Percentiles rank a stretch among this genome's conserved stretches.
Conservation (phyloP, 345 rosid species). For the Eucalyptus regnans region DNA sequence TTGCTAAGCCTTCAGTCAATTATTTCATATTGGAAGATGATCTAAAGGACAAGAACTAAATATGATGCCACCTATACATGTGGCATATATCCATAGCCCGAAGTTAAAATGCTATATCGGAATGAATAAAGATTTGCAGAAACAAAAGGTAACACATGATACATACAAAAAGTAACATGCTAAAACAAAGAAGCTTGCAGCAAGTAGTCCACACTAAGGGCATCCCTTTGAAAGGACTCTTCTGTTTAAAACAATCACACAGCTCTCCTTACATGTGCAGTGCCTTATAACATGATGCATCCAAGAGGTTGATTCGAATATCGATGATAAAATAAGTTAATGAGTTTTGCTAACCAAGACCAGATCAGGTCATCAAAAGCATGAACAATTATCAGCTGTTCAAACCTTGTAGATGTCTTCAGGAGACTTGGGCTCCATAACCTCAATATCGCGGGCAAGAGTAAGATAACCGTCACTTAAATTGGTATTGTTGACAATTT, state of each 20-base stretch:
- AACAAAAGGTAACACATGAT: neutral
- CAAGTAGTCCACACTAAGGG: neutral
- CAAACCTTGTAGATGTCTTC: constrained; percentile 94
- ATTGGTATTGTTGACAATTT: constrained; percentile 66
- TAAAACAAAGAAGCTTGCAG: neutral
- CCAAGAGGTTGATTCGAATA: neutral
- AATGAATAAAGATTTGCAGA: neutral
- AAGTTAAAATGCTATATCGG: neutral
- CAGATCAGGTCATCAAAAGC: neutral
- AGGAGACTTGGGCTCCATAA: constrained; percentile 96
- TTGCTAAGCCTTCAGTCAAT: neutral
- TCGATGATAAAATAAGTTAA: neutral
- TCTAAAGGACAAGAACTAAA: neutral
- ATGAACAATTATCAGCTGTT: neutral
- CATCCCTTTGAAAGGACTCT: neutral
- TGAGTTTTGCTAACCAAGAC: neutral
- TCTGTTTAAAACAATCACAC: neutral
- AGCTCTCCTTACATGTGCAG: neutral
- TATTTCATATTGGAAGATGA: neutral
- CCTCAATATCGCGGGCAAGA: constrained; percentile 98
- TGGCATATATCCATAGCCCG: neutral
- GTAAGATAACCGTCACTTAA: constrained; percentile 89
- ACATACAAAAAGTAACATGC: neutral
- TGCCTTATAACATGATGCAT: neutral
- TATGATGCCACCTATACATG: neutral